Base-by-base conservation (phyloP, 1,284 basidiomycete genomes). In the Trichosporon coremiiforme region DNA sequence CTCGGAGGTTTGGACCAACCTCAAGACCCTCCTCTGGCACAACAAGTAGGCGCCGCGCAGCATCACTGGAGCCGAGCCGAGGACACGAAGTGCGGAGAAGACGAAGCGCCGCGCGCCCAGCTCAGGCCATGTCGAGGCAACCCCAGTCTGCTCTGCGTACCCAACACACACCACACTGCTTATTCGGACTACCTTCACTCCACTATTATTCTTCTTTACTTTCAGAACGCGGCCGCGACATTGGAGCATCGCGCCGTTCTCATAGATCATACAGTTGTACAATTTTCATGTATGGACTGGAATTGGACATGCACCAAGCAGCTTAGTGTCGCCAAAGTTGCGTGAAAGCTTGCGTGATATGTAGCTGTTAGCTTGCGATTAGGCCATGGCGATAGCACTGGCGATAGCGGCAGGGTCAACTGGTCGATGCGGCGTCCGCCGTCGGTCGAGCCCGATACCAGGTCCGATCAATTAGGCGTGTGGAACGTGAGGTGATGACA, bases 1-100 rank as follows among this genome's bases (percentile, higher is more conserved):
- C 79, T 92, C 91, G 12, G 90, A 93, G 71, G 84, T 84, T 25
- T 93, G 91, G 91, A 87, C 85, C 66, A 86, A 86, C 78, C 82
- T 92, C 69, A 87, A 86, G 82, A 92, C 90, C 62, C 81, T 93
- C 64, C 79, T 92, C 67, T 92, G 91, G 91, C 90, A 91, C 79
- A 92, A 92, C 84, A 89, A 87, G 80, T 92, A 84, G 22, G 22
- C 29, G 29, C 57, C 29, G 15, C 17, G 17, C 9, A 9, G 33
- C 9, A 10, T 35, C 20, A 10, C 20, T 17, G 20, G 22, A 17
- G 12, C 20, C 20, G 50, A 22, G 50, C 22, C 50, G 50, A 53
- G 50, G 22, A 25, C 50, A 53, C 50, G 22, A 53, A 53, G n/a
- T 22, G 12, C 20, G 50, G 29, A 33, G 15, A 62, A 17, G 29